Percentiles rank a stretch among this genome's conserved stretches.
Evolutionary conservation across 768 basidiomycete genomes (phyloP).

Genomic region (Mycena amicta): DNA sequence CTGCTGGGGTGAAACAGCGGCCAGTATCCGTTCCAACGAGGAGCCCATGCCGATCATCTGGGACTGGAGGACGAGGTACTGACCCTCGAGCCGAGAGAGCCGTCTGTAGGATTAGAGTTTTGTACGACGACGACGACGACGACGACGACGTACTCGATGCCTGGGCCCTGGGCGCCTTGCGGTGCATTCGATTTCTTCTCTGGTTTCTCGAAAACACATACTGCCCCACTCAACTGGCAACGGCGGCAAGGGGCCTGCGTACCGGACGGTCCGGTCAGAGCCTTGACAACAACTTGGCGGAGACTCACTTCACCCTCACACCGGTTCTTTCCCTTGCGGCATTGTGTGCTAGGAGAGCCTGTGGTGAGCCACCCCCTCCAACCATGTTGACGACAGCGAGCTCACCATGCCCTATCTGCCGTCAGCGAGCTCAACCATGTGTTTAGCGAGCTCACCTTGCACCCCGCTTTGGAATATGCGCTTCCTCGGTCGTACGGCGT

Average conservation of each 20-base stretch:
- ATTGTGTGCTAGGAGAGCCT: constrained; percentile 66
- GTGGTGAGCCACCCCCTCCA: not conserved
- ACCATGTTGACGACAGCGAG: not conserved
- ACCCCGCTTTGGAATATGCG: constrained; percentile 89
- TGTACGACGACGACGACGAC: no score
- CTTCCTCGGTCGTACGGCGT: constrained; percentile 50
- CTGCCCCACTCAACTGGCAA: constrained; percentile 79
- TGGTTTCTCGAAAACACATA: constrained; percentile 89
- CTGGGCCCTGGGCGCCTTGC: constrained; percentile 54
- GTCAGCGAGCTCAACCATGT: not conserved
- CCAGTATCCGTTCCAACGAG: constrained; percentile 80
- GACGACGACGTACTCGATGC: constrained; percentile 64
- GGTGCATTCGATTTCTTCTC: constrained; percentile 75
- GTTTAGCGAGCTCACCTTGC: constrained; percentile 38
- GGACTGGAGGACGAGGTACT: constrained; percentile 89
- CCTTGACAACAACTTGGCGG: constrained; percentile 59
- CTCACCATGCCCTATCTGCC: constrained; percentile 43
- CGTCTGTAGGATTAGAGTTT: constrained; percentile 54
- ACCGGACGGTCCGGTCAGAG: constrained; percentile 72
- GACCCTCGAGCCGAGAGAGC: constrained; percentile 81
- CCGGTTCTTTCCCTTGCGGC: constrained; percentile 90
- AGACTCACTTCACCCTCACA: constrained; percentile 68
- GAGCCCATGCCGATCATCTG: constrained; percentile 96
- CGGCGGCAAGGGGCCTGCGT: constrained; percentile 85
- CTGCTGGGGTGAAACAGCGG: constrained; percentile 57